Percentiles rank a stretch among this genome's conserved stretches.
Evolutionary conservation across 2,329 filamentous ascomycete species (phyloP).

Genomic region (Cordyceps cateniannulata): DNA sequence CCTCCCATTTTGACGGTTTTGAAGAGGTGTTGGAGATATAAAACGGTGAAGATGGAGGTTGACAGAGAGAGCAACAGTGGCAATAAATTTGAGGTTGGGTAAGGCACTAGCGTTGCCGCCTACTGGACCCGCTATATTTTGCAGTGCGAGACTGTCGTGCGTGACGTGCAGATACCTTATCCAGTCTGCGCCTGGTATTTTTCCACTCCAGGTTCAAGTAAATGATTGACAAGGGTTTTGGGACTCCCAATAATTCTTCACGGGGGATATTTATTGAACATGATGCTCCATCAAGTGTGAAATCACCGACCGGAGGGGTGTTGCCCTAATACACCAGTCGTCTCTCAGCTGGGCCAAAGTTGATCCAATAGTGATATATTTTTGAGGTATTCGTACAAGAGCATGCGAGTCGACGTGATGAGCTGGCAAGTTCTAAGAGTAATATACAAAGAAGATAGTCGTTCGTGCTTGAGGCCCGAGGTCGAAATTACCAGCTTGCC

Average conservation of each 20-base stretch:
- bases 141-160: background rate
- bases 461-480: background rate
- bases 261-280: too few relatives aligned
- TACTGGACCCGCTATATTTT: constrained; percentile 5
- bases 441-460: constrained; percentile 4
- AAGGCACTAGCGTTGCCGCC: background rate
- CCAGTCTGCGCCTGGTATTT: too few relatives aligned
- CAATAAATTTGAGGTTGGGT: constrained; percentile 7
- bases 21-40: constrained; percentile 12
- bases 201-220: background rate
- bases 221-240: too few relatives aligned
- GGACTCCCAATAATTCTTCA: too few relatives aligned
- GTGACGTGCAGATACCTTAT: background rate
- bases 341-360: background rate
- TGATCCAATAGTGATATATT: background rate
- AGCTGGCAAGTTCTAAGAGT: background rate
- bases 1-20: constrained; percentile 65
- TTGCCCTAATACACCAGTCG: background rate
- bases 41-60: constrained; percentile 9
- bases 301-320: background rate
- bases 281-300: too few relatives aligned
- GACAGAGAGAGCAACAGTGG: background rate
- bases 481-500: constrained; percentile 74
- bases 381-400: constrained; percentile 9
- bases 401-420: background rate